These are phyloP conservation scores for Aeschynomene evenia DNA, from an alignment of 306 rosid species.

Conservation along the genomic window DNA sequence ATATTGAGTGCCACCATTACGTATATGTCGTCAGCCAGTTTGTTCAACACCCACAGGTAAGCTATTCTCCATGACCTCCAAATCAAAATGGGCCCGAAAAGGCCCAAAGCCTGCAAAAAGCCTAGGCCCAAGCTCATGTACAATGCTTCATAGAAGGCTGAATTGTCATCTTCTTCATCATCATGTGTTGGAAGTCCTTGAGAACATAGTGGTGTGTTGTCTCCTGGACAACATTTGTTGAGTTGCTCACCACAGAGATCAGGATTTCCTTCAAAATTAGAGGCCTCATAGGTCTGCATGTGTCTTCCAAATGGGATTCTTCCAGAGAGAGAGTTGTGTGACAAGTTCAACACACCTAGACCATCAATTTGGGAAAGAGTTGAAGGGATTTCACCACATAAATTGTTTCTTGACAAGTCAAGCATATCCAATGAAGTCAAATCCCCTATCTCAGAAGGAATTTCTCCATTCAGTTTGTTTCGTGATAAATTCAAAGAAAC, in stretches of 20 bases:
- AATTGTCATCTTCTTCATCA: not conserved
- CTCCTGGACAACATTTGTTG: not conserved
- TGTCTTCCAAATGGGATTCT: constrained; percentile 23
- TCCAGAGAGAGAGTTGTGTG: constrained; percentile 7
- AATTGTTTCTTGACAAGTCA: constrained; percentile 30
- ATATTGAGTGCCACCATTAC: not conserved
- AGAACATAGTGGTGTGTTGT: not conserved
- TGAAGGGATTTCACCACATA: not conserved
- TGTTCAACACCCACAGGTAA: not conserved
- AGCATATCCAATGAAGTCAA: not conserved
- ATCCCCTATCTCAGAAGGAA: constrained; percentile 7
- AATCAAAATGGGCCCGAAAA: not conserved
- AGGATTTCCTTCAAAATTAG: constrained; percentile 26
- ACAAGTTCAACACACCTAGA: not conserved
- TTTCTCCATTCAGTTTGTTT: constrained; percentile 24
- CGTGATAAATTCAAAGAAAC: constrained; percentile 26
- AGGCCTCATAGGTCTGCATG: not conserved
- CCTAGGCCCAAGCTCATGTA: constrained; percentile 15
- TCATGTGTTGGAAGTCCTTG: not conserved
- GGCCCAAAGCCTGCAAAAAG: constrained; percentile 3
- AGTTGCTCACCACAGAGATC: constrained; percentile 28
- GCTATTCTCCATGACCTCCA: constrained; percentile 2
- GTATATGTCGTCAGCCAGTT: not conserved
- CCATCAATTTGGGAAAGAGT: constrained; percentile 12
- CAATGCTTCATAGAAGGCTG: not conserved